Base-by-base conservation (phyloP, 768 basidiomycete species). In the Leucocoprinus sp. region DNA sequence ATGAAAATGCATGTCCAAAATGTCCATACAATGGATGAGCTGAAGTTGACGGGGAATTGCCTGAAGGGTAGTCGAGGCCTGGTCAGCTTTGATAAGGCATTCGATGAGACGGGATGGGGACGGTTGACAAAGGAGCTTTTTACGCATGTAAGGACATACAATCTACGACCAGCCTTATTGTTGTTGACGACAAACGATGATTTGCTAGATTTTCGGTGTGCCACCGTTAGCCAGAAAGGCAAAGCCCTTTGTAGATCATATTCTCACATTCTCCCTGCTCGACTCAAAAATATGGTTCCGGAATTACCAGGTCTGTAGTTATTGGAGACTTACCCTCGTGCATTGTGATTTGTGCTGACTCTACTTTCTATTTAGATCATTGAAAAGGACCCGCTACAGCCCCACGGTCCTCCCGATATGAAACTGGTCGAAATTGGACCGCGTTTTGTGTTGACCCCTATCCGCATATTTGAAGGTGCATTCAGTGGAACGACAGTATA, bases 11-110 rank as follows among this genome's bases (percentile, higher is more conserved):
- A 98, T 59, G 95, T 97, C 12, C 93, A 96, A 66, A 99, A 98
- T 59, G 75, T 95, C 44, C 96, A 99, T 63, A 99, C 96, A 34
- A 98, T 98, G 96, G 96, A 98, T 66, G 96, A 99, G 64, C 73
- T 99, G 53, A 98, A 98, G 70, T 88, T 99, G 93, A 95, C 93
- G 5, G 96, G 96, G 24, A 98, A 99, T 63, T 99, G 96, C 64
- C 65, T 99, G 54, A 96, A 95, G 65, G 96, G 96, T 14, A 89
- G 88, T 57, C 70, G 96, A 43, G 95, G 93, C 4, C 67, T 98
- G 43, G 66, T 98, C 52, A 89, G 87, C 59, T 99, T 99, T 61
- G 93, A 96, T 64, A 77, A 82, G 50, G 78, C 71, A 34, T 98
- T 96, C 63, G 91, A 97, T 37, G 79, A 87, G 42, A 84, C 78